Base-by-base conservation (phyloP, 305 asterid species). In the Rubia tinctorum region DNA sequence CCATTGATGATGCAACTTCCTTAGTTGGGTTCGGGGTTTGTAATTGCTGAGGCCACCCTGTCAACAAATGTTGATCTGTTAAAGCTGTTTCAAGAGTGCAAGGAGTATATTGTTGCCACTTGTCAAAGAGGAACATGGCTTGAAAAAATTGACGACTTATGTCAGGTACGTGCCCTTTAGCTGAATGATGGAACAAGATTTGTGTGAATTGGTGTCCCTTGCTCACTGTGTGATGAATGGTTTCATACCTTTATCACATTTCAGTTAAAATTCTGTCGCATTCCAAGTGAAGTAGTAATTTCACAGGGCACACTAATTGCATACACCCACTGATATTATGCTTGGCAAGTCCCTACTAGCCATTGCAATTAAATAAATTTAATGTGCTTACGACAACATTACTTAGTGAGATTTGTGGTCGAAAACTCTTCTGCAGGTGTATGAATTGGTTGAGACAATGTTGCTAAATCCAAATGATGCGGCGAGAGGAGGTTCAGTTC, bases 11-110 rank as follows among this genome's bases (percentile, higher is more conserved):
- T 71, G 23, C 39, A 71, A 42, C 68, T 42, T 42, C 49, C 42
- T 22, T 92, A 95, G 99, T 79, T 95, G 85, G 96, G 96, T 63
- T 81, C 91, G 8, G 99, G 97, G 76, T 86, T 92, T n/a, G 89
- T 86, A 72, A 78, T 85, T 76, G 97, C 97, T 8, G 99, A 95
- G 80, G 82, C 90, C 80, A 80, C 80, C 66, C 89, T 95, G 81
- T 84, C 88, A 45, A 74, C 88, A 68, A 88, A 88, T 79, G 71
- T 86, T 39, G 86, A 83, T 77, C 78, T 95, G 78, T 83, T 86
- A 30, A 85, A 79, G 78, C 67, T 92, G 81, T 89, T 88, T 84
- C 66, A 68, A 53, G 94, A 95, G 77, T 92, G 99, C 92, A 89
- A 86, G 89, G 88, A 81, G 80, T 95, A 86, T 69, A 76, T 90